Base-by-base conservation (phyloP, 345 rosid species). In the Gossypium mustelinum region DNA sequence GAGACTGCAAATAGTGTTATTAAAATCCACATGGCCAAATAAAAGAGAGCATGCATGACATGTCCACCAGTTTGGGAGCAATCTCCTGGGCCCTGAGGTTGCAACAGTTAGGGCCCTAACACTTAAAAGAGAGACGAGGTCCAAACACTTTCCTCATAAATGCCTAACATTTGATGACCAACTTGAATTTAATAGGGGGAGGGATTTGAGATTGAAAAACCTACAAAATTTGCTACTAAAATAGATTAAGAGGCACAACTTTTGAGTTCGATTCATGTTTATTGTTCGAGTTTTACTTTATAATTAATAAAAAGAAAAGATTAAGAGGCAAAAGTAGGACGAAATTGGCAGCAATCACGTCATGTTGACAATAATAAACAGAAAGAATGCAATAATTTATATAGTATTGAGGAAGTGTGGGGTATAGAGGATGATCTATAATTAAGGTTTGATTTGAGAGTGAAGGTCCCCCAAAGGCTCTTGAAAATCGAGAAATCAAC, bases 41-140 rank as follows among this genome's bases (percentile, higher is more conserved):
- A 34, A 48, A 83, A 73, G 69, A 54, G 4, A 11, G 54, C 73
- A 72, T 27, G 61, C 75, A 79, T 69, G 76, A 65, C 73, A 74
- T 74, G 77, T 68, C 62, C 64, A 20, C 71, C 61, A 24, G 41
- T 47, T 14, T 34, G 70, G 65, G 65, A 68, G 48, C 72, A 77
- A 50, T 3, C 17, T 5, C 56, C n/a, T 13, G 68, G 47, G 7
- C 59, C 13, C 12, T 69, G 70, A 50, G 65, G 66, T 27, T 66
- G 56, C 24, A 14, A 73, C 76, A 68, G 75, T 67, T 73, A 66
- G 80, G 69, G 45, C 45, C 62, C 68, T 12, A 48, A 10, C 4
- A 48, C 52, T 48, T 48, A 48, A 11, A 48, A 13, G 13, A 48
- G 51, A 48, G 51, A 48, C 39, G 39, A 0, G 52, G 16, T 48